Evolutionary conservation across 805 yeast genomes (phyloP), one percentile per base, ranked within the genome.

Genomic region (Lipomyces oligophaga): DNA sequence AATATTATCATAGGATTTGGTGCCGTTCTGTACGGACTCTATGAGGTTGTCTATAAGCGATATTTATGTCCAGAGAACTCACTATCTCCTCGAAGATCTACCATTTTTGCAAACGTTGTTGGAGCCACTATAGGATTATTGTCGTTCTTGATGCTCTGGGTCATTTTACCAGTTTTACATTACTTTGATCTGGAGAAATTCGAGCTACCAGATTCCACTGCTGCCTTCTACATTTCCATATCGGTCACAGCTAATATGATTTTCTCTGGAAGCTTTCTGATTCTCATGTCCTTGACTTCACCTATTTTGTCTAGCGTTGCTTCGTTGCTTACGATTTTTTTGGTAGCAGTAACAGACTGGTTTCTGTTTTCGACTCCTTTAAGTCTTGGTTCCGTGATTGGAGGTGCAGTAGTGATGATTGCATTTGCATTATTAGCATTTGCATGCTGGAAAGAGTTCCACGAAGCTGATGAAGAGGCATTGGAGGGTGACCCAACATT

Each of bases 321-420:
- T 27, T 77, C 87, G 0, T 67, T 86, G 47, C 72, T 86, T 39
- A 85, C 95, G 0, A 87, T 88, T 18, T 74, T 86, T 52, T 63
- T 86, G 43, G 93, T 87, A 35, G 95, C 95, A 0, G 41, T 84
- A 1, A 79, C 79, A 18, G 95, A 86, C 61, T 84, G 83, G 81
- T 43, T 74, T 0, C 57, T 83, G 7, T 83, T 83, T 66, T 84
- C 81, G 3, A 75, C 77, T 20, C 69, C 64, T 2, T 68, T 86
- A 43, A 72, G 78, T 13, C 32, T 61, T 1, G 75, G 72, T 24
- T 93, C 86, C 46, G 52, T 84, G 24, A 2, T 76, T 2, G 96
- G 96, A 5, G 87, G 89, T 47, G 36, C 77, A 3, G 63, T 85
- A 37, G 85, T 86, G 28, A 73, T 84, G 31, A 60, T 72, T 19